Conservation (phyloP, 2,329 filamentous ascomycete species). For the Exserohilum turcica region DNA sequence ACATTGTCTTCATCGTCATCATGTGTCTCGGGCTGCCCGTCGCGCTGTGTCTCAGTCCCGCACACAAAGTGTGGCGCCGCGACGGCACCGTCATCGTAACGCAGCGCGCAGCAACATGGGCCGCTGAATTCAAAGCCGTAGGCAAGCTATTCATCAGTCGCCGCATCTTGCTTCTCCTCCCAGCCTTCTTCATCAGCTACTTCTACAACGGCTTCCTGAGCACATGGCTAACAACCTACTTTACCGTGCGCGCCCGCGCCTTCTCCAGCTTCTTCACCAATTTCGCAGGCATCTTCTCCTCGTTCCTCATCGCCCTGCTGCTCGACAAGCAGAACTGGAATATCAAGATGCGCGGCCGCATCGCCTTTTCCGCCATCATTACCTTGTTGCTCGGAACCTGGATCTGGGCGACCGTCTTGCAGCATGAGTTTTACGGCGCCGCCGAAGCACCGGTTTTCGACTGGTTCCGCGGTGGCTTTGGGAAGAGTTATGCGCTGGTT, state of each 20-base stretch:
- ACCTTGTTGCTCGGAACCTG: slow-evolving; percentile 41
- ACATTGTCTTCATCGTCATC: slow-evolving; percentile 55
- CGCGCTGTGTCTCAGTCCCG: slow-evolving; percentile 52
- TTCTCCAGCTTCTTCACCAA: slow-evolving; percentile 47
- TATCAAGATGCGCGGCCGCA: slow-evolving; percentile 41
- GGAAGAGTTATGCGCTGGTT: slow-evolving; percentile 40
- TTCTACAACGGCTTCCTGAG: slow-evolving; percentile 47
- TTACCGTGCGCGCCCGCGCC: slow-evolving; percentile 43
- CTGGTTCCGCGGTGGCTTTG: slow-evolving; percentile 44
- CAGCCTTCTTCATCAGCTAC: slow-evolving; percentile 47
- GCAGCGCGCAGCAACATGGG: slow-evolving; percentile 30
- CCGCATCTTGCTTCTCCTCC: slow-evolving; percentile 40
- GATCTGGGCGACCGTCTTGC: slow-evolving; percentile 44
- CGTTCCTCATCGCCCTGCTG: slow-evolving; percentile 41
- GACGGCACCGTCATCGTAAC: slow-evolving; percentile 48
- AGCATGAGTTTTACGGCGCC: slow-evolving; percentile 41
- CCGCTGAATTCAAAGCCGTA: slow-evolving; percentile 38
- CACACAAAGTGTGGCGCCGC: slow-evolving; percentile 52
- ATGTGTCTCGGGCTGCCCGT: slow-evolving; percentile 54
- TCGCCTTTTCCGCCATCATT: slow-evolving; percentile 38
- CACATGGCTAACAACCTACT: slow-evolving; percentile 44
- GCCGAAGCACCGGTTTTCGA: slow-evolving; percentile 36
- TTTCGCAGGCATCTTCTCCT: slow-evolving; percentile 45
- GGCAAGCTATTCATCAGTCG: slow-evolving; percentile 39
- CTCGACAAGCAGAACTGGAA: slow-evolving; percentile 42